Evolutionary conservation across 2,329 filamentous ascomycete species (phyloP), one percentile per base, ranked within the genome.

Genomic region (Fusarium mangiferae): DNA sequence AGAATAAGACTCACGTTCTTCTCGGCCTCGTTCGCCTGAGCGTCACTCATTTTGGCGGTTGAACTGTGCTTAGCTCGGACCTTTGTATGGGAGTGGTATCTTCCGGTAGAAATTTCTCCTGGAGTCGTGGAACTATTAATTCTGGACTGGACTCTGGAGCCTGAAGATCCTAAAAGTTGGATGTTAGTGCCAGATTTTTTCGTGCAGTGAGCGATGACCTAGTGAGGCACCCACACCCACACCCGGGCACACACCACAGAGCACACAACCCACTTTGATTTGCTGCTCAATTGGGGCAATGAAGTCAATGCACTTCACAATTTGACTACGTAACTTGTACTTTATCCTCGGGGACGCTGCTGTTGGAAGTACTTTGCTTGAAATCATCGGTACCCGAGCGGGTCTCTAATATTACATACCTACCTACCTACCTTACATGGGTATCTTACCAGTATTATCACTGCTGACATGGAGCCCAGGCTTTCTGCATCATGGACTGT

Each of bases 11-110:
- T 85, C 81, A 91, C 89, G 85, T 98, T 99, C 91, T 98, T 98
- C 90, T 99, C 96, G 79, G 96, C 96, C 86, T 98, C 96, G 87
- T 92, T 95, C 83, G 91, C 90, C 86, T 94, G 91, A 81, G 92
- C 88, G 86, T 95, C 92, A 87, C 93, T 95, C 94, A 97, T 97
- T 80, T 86, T 95, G 90, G 83, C 72, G 74, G 75, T 75, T 70
- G 67, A 72, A 65, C 66, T 66, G 66, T 72, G 62, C 66, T 68
- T 66, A 74, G 66, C 49, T 66, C 63, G 48, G 72, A 66, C 74
- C 52, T 68, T 73, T 68, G n/a, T 69, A 35, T 75, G 74, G 72
- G 75, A 67, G 73, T 72, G 72, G 66, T 68, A 67, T 54, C 59
- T 68, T 72, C 66, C 41, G 46, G 41, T 61, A 68, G 38, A 45